These are phyloP conservation scores for Stephania cephalantha DNA, from an alignment of 164 flowering plant species.

Conservation along the genomic window DNA sequence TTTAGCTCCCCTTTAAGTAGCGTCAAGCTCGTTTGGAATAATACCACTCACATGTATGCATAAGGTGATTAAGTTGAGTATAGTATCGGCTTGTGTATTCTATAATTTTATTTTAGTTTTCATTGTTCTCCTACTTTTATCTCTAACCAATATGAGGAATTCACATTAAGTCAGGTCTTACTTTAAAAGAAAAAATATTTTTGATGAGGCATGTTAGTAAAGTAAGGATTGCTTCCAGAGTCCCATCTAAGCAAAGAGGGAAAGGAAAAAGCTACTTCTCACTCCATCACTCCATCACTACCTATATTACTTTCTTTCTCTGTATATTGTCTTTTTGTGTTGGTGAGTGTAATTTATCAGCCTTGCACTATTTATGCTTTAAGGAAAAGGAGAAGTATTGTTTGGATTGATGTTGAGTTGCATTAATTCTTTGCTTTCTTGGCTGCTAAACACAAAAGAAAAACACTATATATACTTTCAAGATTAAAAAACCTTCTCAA, in stretches of 20 bases:
- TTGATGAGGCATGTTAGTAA: too few relatives aligned
- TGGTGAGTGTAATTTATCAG: background rate
- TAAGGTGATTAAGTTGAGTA: too few relatives aligned
- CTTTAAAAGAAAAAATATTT: too few relatives aligned
- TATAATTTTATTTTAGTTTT: too few relatives aligned
- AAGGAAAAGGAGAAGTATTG: background rate
- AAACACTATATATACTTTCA: background rate
- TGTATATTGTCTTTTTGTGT: background rate
- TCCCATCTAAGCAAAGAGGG: background rate
- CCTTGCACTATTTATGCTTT: background rate
- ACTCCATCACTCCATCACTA: background rate
- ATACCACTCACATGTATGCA: too few relatives aligned
- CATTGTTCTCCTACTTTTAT: too few relatives aligned
- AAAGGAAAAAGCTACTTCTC: background rate
- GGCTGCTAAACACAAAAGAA: background rate
- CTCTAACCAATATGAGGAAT: too few relatives aligned
- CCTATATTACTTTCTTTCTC: background rate
- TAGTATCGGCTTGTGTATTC: too few relatives aligned
- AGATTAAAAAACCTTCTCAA: background rate
- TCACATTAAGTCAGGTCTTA: too few relatives aligned
- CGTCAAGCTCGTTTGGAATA: too few relatives aligned
- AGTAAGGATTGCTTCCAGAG: too few relatives aligned
- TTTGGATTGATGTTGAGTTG: background rate
- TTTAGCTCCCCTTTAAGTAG: too few relatives aligned
- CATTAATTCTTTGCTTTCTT: background rate